Conservation (phyloP, 495 filamentous ascomycete genomes). For the Tetracladium setigerum region DNA sequence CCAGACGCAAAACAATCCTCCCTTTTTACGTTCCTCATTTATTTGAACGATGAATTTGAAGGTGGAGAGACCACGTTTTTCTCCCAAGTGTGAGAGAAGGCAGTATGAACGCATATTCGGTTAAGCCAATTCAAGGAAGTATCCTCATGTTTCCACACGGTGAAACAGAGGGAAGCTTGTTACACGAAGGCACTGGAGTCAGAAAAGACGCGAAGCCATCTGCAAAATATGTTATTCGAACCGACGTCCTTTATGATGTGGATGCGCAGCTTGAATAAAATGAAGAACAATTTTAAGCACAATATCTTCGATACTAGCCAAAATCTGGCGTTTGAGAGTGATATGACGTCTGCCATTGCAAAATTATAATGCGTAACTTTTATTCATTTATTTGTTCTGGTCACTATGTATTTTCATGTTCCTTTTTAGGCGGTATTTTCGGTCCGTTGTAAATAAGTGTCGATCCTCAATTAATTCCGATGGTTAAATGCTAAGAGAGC, state of each 20-base stretch:
- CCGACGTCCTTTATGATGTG: slow-evolving; percentile 40
- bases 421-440: too few relatives aligned
- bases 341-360: too few relatives aligned
- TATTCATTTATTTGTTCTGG: too few relatives aligned
- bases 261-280: slow-evolving; percentile 11
- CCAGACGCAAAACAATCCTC: slow-evolving; percentile 35
- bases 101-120: slow-evolving; percentile 36
- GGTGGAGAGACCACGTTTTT: slow-evolving; percentile 45
- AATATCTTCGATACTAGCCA: too few relatives aligned
- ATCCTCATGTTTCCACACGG: slow-evolving; percentile 41
- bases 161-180: slow-evolving; percentile 31
- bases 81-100: slow-evolving; percentile 35
- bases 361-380: too few relatives aligned
- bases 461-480: too few relatives aligned
- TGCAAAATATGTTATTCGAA: slow-evolving; percentile 40
- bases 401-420: too few relatives aligned
- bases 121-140: slow-evolving; percentile 38
- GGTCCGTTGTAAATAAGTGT: too few relatives aligned
- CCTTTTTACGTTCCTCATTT: slow-evolving; percentile 42
- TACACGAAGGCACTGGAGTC: slow-evolving; percentile 43
- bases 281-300: too few relatives aligned
- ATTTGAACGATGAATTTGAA: slow-evolving; percentile 44
- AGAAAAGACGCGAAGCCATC: slow-evolving; percentile 25
- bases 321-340: too few relatives aligned
- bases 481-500: too few relatives aligned